Conservation (phyloP, 2,329 filamentous ascomycete species). For the Lasiodiplodia sp. region DNA sequence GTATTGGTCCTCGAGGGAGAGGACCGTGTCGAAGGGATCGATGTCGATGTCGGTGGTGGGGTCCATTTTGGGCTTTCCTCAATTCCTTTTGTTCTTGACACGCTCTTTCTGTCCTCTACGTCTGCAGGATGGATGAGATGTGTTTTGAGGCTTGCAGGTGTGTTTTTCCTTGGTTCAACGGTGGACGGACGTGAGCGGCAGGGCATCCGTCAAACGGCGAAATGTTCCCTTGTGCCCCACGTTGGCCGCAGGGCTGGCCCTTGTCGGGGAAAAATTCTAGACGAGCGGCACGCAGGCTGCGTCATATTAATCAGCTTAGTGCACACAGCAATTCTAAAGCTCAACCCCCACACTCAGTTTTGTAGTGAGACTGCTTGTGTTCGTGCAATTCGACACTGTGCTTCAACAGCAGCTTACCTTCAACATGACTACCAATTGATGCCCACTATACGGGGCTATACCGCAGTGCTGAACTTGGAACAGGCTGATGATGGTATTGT, state of each 20-base stretch:
- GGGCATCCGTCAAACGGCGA: not conserved
- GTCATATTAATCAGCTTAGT: conserved; percentile 21
- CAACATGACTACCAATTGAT: not conserved
- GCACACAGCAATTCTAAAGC: not conserved
- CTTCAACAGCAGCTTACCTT: not conserved
- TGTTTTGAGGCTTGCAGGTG: not conserved
- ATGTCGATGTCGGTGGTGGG: conserved; percentile 35
- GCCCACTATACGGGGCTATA: not conserved
- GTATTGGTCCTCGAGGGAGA: conserved; percentile 71
- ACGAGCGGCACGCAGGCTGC: not conserved
- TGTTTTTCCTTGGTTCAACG: not conserved
- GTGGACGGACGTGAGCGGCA: not conserved
- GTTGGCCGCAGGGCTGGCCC: not conserved
- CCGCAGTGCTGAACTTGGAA: not conserved
- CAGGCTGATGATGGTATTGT: not conserved
- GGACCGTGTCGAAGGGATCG: conserved; percentile 63
- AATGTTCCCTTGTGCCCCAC: conserved; percentile 3
- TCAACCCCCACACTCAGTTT: not conserved
- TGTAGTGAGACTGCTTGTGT: not conserved
- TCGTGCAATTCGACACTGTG: not conserved
- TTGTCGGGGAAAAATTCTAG: not conserved
- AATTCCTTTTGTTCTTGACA: not conserved
- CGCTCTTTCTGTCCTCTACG: not conserved
- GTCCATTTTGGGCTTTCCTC: not conserved
- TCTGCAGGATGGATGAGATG: not conserved